Conservation (phyloP, 257 asterid species). For the Salvia miltiorrhiza region DNA sequence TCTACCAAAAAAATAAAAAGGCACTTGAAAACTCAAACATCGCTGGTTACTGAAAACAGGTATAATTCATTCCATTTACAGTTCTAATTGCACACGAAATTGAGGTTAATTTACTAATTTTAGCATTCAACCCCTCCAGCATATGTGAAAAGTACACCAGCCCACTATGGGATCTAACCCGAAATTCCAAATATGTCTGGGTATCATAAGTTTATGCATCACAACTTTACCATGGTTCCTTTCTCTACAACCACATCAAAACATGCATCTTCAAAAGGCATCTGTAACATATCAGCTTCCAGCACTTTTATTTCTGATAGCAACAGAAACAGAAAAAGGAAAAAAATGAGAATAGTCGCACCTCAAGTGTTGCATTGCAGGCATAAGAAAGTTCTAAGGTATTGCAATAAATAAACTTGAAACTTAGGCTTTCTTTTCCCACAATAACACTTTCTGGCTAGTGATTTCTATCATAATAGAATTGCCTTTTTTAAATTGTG, state of each 20-base stretch:
- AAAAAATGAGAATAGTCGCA: constrained; percentile 6
- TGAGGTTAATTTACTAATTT: background rate
- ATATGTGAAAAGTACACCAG: background rate
- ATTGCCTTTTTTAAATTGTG: too few relatives aligned
- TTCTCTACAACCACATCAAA: constrained; percentile 95
- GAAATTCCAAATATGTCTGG: constrained; percentile 4
- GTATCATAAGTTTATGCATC: background rate
- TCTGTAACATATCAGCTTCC: constrained; percentile 97
- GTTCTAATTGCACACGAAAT: background rate
- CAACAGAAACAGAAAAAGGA: constrained; percentile 3
- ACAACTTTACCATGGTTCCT: constrained; percentile 84
- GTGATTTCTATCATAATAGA: background rate
- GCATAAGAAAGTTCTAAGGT: background rate
- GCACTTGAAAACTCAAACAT: background rate
- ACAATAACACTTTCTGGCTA: background rate
- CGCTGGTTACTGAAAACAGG: background rate
- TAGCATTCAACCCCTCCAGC: constrained; percentile 5
- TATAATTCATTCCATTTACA: background rate
- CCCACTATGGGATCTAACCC: background rate
- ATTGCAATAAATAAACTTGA: background rate
- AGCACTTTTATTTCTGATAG: constrained; percentile 69
- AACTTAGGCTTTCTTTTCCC: background rate
- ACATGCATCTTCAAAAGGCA: constrained; percentile 73
- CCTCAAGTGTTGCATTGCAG: constrained; percentile 7
- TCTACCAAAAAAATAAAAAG: background rate